Percentiles rank a stretch among this genome's conserved stretches.
phyloP scores from a whole-genome alignment of 495 filamentous ascomycete genomes.

The Thozetella sp. region DNA sequence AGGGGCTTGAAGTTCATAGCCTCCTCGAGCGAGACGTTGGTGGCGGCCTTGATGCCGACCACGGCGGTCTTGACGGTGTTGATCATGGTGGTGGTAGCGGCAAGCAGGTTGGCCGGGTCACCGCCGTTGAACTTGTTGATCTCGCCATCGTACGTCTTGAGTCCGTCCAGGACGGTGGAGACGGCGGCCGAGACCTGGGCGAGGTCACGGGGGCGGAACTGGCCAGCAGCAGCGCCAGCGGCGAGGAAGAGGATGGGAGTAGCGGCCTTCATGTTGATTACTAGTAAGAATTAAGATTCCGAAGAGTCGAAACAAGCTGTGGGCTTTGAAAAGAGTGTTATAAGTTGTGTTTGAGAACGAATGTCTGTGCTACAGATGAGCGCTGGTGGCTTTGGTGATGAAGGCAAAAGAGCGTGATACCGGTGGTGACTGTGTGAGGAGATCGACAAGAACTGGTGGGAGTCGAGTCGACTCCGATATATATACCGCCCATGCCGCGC shows the following conservation, averaged over 20 bases:
- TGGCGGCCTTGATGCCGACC: not conserved
- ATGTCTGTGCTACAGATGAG: not conserved
- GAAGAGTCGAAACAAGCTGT: no score
- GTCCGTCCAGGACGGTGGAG: not conserved
- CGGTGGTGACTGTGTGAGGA: no score
- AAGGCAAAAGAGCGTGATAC: not conserved
- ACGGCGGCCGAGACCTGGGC: not conserved
- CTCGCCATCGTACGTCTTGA: not conserved
- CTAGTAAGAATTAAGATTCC: not conserved
- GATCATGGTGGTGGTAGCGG: not conserved
- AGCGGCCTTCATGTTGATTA: not conserved
- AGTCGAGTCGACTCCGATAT: no score
- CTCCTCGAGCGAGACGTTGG: not conserved
- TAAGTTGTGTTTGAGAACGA: not conserved
- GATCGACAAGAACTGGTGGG: no score
- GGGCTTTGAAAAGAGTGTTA: not conserved
- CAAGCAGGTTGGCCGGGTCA: not conserved
- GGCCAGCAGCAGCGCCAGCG: not conserved
- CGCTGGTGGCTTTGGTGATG: no score
- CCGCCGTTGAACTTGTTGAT: not conserved
- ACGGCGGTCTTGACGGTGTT: not conserved
- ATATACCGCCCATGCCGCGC: no score
- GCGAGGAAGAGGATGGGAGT: not conserved
- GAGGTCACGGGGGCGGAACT: not conserved
- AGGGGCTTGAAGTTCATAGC: not conserved